Percentiles rank a stretch among this genome's conserved stretches.
Evolutionary conservation across 1,284 basidiomycete species (phyloP).

Genomic region (Malassezia caprae): DNA sequence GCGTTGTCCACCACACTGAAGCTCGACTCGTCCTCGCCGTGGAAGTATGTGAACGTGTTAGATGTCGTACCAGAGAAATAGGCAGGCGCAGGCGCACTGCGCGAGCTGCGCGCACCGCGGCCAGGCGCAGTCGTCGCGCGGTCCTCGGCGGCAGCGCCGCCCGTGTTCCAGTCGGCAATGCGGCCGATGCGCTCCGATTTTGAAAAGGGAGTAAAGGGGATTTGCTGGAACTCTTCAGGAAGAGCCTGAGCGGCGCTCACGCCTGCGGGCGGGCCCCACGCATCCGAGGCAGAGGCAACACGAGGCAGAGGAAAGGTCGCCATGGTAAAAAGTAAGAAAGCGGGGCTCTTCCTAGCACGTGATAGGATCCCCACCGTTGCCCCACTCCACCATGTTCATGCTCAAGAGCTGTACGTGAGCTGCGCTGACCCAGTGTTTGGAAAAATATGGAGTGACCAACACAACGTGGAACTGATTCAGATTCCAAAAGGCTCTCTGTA

Average conservation of each 20-base stretch:
- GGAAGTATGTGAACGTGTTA: constrained; percentile 94
- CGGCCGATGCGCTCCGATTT: constrained; percentile 96
- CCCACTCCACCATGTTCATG: constrained; percentile 58
- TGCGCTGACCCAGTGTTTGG: constrained; percentile 60
- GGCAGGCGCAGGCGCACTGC: constrained; percentile 3
- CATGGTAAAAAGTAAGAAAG: constrained; percentile 19
- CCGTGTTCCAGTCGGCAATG: constrained; percentile 90
- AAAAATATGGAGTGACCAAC: constrained; percentile 74
- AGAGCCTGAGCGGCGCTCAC: constrained; percentile 22
- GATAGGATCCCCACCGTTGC: not conserved
- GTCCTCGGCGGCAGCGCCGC: constrained; percentile 57
- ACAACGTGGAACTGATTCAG: constrained; percentile 61
- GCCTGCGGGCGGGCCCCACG: constrained; percentile 40
- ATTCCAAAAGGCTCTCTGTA: constrained; percentile 84
- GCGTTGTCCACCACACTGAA: constrained; percentile 93
- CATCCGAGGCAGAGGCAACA: constrained; percentile 27
- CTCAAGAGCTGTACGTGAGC: constrained; percentile 65
- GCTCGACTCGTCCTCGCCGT: constrained; percentile 93
- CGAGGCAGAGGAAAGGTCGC: constrained; percentile 37
- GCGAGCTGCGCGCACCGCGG: constrained; percentile 21
- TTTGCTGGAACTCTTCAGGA: constrained; percentile 39
- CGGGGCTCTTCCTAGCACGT: constrained; percentile 5
- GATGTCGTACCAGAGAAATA: constrained; percentile 22
- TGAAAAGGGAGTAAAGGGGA: constrained; percentile 78
- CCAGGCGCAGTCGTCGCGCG: constrained; percentile 51